Percentiles rank a stretch among this genome's conserved stretches.
Conservation (phyloP, 1,139 yeast species). For the Hyphopichia wangnamkhiaoensis region DNA sequence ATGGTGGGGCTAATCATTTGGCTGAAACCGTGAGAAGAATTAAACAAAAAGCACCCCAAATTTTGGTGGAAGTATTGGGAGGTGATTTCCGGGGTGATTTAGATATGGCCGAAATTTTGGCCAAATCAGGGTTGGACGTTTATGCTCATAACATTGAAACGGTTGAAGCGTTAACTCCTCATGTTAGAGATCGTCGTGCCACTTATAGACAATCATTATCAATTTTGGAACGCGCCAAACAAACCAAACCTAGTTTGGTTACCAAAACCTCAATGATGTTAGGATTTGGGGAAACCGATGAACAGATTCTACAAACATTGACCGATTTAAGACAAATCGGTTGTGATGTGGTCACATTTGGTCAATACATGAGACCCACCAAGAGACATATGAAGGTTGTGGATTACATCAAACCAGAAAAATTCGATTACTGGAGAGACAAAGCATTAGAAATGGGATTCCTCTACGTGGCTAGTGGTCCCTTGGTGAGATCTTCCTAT, state of each 20-base stretch:
- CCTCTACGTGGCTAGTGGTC: constrained; percentile 95
- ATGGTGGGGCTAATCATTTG: constrained; percentile 92
- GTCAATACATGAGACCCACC: constrained; percentile 99
- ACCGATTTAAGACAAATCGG: constrained; percentile 69
- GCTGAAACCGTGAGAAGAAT: constrained; percentile 84
- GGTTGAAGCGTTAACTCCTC: constrained; percentile 93
- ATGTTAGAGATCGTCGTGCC: constrained; percentile 94
- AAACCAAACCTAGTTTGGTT: constrained; percentile 68
- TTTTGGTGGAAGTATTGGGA: constrained; percentile 87
- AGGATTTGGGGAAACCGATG: constrained; percentile 96
- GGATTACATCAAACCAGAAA: constrained; percentile 92
- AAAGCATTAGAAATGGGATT: constrained; percentile 89
- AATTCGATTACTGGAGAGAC: constrained; percentile 91
- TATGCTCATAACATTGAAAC: constrained; percentile 98
- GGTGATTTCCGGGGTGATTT: constrained; percentile 96
- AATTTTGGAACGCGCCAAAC: constrained; percentile 79
- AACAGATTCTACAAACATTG: constrained; percentile 75
- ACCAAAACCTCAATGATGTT: constrained; percentile 96
- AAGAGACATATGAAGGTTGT: constrained; percentile 98
- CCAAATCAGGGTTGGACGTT: constrained; percentile 87
- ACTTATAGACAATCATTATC: constrained; percentile 85
- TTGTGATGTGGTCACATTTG: constrained; percentile 97
- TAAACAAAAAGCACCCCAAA: constrained; percentile 86
- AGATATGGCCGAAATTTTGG: constrained; percentile 76
- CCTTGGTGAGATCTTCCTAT: constrained; percentile 92